Evolutionary conservation across 345 rosid genomes (phyloP).

Genomic region (Durio zibethinus): DNA sequence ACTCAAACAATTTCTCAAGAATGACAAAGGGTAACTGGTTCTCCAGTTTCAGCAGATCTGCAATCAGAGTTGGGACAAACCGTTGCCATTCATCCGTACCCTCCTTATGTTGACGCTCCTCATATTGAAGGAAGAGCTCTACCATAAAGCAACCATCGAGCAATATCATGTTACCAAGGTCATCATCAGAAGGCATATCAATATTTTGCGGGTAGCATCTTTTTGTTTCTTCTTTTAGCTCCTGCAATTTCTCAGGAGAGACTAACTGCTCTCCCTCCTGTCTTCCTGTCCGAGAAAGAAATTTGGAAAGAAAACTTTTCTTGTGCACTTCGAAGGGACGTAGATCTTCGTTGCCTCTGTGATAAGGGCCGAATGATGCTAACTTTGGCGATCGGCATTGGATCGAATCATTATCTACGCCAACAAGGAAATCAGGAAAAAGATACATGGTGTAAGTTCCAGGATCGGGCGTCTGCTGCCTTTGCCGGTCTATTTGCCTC

Average conservation of each 20-base stretch:
- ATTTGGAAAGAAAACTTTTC: background rate
- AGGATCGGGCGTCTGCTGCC: background rate
- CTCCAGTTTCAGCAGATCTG: background rate
- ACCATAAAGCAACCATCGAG: background rate
- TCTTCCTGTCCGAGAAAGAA: background rate
- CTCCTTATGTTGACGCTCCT: background rate
- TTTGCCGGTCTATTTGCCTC: background rate
- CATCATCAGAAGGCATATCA: background rate
- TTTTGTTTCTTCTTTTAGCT: background rate
- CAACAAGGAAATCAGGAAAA: background rate
- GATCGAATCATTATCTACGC: background rate
- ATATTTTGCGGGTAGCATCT: background rate
- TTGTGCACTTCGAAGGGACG: background rate
- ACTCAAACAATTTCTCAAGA: background rate
- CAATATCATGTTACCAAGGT: background rate
- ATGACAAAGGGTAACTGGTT: slow-evolving; percentile 2
- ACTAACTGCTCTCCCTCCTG: background rate
- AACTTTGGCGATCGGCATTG: background rate
- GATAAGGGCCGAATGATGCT: slow-evolving; percentile 1
- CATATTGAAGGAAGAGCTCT: background rate
- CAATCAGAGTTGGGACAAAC: background rate
- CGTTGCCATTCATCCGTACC: background rate
- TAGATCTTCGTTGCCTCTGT: too few species aligned
- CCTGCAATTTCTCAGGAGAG: background rate
- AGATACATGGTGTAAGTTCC: background rate